Evolutionary conservation across 495 filamentous ascomycete species (phyloP), one percentile per base, ranked within the genome.

Genomic region (Pseudoneurospora amorphoporcata): DNA sequence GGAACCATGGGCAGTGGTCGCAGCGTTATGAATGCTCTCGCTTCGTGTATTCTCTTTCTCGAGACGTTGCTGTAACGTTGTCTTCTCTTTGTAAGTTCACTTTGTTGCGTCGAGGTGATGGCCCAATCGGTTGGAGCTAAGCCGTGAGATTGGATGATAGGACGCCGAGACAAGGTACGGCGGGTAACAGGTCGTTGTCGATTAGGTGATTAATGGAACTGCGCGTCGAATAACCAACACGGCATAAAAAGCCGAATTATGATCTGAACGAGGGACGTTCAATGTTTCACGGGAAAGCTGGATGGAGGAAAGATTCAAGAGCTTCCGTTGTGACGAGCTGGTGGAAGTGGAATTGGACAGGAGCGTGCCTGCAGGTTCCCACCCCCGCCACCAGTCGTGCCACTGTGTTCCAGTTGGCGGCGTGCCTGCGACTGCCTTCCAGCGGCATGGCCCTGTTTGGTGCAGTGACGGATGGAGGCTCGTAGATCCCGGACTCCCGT

Each of bases 401-500:
- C 39, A 70, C 68, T 73, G 71, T 58, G 71, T 72, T 72, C 61
- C 68, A 69, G 40, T 69, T 32, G 65, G 71, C 71, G 45, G 32
- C 38, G 58, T 23, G 8, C 35, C 35, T 72, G 65, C 53, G 71
- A 58, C 47, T 58, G 47, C 47, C 19, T 58, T 58, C 19, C 47
- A 58, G 47, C 47, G 47, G 47, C 47, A 58, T 58, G 9, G 47
- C 47, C 47, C 19, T 29, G 45, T 29, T 53, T 53, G n/a, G 45
- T 23, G 23, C 23, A 23, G 35, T 53, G 45, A 53, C 45, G 19
- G 19, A 23, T 53, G 45, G 45, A 19, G 45, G 45, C 45, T 53
- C 45, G 12, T 23, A 61, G 23, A 58, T 61, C 53, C 53, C 53
- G 29, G 45, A 35, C 53, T 65, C 53, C 53, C 29, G 53, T 65